phyloP scores from a whole-genome alignment of 306 rosid species.

The Prunus fruticosa region DNA sequence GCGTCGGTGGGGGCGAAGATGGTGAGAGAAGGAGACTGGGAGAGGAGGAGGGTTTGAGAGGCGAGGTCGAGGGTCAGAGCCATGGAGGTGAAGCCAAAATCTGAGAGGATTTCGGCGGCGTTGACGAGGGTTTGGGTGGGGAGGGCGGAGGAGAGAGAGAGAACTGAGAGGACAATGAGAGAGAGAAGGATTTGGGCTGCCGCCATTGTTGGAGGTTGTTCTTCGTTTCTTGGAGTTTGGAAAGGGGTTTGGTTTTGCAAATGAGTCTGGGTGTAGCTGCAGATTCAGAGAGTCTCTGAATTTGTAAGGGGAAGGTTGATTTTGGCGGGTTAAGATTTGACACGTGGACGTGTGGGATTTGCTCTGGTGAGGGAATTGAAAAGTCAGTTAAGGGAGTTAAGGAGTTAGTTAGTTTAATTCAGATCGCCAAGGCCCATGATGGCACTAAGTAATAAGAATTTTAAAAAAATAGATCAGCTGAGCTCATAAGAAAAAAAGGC shows the following conservation, averaged over 20 bases:
- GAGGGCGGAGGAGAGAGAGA: slow-evolving; percentile 22
- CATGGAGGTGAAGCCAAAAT: slow-evolving; percentile 52
- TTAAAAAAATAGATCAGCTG: no score
- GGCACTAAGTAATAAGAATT: no score
- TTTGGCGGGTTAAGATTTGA: slow-evolving; percentile 5
- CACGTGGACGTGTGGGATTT: not conserved
- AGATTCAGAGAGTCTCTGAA: not conserved
- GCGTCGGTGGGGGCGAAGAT: slow-evolving; percentile 46
- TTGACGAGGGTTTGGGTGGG: slow-evolving; percentile 40
- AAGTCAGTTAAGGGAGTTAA: not conserved
- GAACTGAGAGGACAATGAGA: slow-evolving; percentile 23
- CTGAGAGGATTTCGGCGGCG: slow-evolving; percentile 56
- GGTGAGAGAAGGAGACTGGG: slow-evolving; percentile 33
- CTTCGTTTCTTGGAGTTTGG: not conserved
- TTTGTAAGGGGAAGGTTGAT: not conserved
- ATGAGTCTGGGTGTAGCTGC: not conserved
- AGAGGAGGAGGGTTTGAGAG: slow-evolving; percentile 30
- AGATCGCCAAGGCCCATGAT: no score
- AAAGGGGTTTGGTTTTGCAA: not conserved
- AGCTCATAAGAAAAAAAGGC: not conserved
- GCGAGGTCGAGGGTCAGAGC: slow-evolving; percentile 50
- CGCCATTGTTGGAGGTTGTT: slow-evolving; percentile 28
- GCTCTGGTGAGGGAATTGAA: not conserved
- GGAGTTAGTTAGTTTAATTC: not conserved
- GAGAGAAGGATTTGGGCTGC: slow-evolving; percentile 10